phyloP scores from a whole-genome alignment of 371 early-diverging fungal genomes.

The Apophysomyces variabilis region DNA sequence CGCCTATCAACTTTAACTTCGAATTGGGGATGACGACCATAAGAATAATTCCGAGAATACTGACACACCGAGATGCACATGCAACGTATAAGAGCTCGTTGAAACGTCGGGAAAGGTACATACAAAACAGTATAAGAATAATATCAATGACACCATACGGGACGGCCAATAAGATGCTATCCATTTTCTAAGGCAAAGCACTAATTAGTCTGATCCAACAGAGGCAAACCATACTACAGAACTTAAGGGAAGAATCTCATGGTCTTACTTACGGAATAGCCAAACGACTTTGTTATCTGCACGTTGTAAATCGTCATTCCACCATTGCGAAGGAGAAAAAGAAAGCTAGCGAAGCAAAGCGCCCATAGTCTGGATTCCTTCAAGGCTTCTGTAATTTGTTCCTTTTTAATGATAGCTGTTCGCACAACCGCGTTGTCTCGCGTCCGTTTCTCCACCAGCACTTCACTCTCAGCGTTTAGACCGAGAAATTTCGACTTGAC shows the following conservation, averaged over 20 bases:
- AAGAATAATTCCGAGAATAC: conserved; percentile 32
- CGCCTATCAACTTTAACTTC: conserved; percentile 32
- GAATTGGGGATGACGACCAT: conserved; percentile 28
- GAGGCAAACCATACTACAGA: too few species aligned
- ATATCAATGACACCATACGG: conserved; percentile 33
- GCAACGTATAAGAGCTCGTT: conserved; percentile 29
- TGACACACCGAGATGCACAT: conserved; percentile 16
- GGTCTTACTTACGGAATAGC: conserved; percentile 34
- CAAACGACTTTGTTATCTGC: conserved; percentile 36
- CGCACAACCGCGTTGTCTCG: conserved; percentile 44
- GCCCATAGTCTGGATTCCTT: conserved; percentile 40
- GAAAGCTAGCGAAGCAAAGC: conserved; percentile 34
- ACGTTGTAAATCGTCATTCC: conserved; percentile 43
- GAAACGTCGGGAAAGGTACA: conserved; percentile 20
- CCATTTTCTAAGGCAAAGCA: conserved; percentile 19
- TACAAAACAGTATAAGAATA: conserved; percentile 24
- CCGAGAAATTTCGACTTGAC: conserved; percentile 34
- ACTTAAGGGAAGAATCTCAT: too few species aligned
- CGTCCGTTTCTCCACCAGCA: conserved; percentile 43
- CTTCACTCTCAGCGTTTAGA: conserved; percentile 41
- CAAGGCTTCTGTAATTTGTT: conserved; percentile 42
- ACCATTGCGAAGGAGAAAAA: conserved; percentile 46
- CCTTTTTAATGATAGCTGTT: conserved; percentile 36
- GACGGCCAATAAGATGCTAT: conserved; percentile 29
- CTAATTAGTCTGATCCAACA: not conserved